Evolutionary conservation across 2,329 filamentous ascomycete species (phyloP).

Genomic region (Ambrosiella beaveri): DNA sequence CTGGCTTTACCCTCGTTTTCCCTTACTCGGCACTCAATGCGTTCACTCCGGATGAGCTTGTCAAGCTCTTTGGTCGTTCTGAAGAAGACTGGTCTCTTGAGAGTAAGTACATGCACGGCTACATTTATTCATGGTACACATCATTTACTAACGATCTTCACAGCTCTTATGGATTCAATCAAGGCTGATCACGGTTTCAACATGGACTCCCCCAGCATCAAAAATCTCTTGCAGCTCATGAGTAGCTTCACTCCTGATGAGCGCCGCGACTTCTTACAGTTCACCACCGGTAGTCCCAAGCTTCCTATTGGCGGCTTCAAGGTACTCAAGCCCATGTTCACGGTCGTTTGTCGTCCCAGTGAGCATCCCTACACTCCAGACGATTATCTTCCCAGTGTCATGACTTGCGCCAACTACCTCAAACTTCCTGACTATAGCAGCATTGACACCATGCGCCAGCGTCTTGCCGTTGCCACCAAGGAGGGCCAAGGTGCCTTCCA

Average conservation of each 20-base stretch:
- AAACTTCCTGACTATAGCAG: conserved; percentile 89
- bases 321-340: conserved; percentile 93
- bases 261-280: conserved; percentile 87
- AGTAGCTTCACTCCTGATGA: conserved; percentile 60
- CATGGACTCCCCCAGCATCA: conserved; percentile 92
- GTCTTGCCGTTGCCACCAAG: conserved; percentile 69
- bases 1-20: conserved; percentile 90
- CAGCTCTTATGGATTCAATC: conserved; percentile 91
- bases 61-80: conserved; percentile 80
- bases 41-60: conserved; percentile 88
- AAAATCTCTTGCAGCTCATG: conserved; percentile 86
- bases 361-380: conserved; percentile 86
- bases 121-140: conserved; percentile 9
- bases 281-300: conserved; percentile 94
- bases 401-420: conserved; percentile 99
- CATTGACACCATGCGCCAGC: conserved; percentile 57
- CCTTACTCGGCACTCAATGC: conserved; percentile 81
- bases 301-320: conserved; percentile 98
- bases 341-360: conserved; percentile 96
- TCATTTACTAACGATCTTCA: conserved; percentile 14
- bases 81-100: conserved; percentile 97
- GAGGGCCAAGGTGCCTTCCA: conserved; percentile 98
- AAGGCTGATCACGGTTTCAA: conserved; percentile 98
- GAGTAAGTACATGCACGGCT: conserved; percentile 43
- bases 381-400: conserved; percentile 97